These are phyloP conservation scores for Aspergillus aculeatinus DNA, from an alignment of 2,329 filamentous ascomycete genomes.

Conservation along the genomic window DNA sequence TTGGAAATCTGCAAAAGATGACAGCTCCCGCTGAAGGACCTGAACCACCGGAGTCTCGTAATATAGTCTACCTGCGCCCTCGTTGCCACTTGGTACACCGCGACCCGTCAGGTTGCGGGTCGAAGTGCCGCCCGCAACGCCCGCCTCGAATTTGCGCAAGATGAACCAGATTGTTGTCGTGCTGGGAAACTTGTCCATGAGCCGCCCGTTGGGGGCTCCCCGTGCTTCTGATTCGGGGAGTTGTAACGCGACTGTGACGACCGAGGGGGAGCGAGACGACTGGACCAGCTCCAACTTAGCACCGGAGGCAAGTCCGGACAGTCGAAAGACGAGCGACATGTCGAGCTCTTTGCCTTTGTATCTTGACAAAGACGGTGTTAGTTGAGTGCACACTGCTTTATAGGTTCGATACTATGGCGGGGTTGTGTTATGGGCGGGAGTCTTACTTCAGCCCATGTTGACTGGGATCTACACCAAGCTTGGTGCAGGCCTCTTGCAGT, in stretches of 20 bases:
- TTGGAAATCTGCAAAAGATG: slow-evolving; percentile 76
- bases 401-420: not conserved
- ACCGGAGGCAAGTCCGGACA: slow-evolving; percentile 77
- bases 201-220: slow-evolving; percentile 62
- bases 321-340: slow-evolving; percentile 77
- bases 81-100: slow-evolving; percentile 63
- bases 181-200: slow-evolving; percentile 83
- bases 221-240: slow-evolving; percentile 70
- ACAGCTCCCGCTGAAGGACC: slow-evolving; percentile 76
- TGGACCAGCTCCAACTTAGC: slow-evolving; percentile 91
- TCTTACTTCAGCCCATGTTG: slow-evolving; percentile 80
- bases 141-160: slow-evolving; percentile 84
- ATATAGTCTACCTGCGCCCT: slow-evolving; percentile 71
- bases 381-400: slow-evolving; percentile 6
- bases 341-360: slow-evolving; percentile 83
- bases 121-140: slow-evolving; percentile 59
- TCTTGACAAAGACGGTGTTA: slow-evolving; percentile 43
- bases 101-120: slow-evolving; percentile 81
- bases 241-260: slow-evolving; percentile 85
- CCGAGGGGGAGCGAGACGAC: slow-evolving; percentile 78
- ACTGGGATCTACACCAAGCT: slow-evolving; percentile 70
- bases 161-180: slow-evolving; percentile 87
- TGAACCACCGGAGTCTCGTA: slow-evolving; percentile 86
- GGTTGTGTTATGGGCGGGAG: not conserved
- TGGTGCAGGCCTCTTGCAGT: slow-evolving; percentile 80